phyloP scores from a whole-genome alignment of 352 stramenopile genomes.

The Phytophthora foliorum region DNA sequence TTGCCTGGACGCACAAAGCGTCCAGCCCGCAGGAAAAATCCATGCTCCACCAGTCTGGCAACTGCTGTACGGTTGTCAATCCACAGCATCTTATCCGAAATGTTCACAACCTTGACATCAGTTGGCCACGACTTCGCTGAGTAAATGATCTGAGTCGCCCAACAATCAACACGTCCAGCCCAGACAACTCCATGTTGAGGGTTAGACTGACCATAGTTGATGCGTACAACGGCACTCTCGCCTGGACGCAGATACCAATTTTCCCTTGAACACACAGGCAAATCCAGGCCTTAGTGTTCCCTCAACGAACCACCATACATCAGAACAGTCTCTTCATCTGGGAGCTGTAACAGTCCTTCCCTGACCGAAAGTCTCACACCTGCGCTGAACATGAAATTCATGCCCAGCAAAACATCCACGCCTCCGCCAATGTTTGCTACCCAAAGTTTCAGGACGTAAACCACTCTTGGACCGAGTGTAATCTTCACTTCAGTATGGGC shows the following conservation, averaged over 20 bases:
- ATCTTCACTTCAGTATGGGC: conserved; percentile 9
- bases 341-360: background rate
- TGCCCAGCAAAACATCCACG: background rate
- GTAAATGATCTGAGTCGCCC: background rate
- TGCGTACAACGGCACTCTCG: background rate
- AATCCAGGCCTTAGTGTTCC: too few species aligned
- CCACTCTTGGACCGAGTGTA: background rate
- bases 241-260: too few species aligned
- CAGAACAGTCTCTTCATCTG: too few species aligned
- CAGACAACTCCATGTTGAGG: background rate
- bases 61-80: background rate
- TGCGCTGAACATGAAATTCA: background rate
- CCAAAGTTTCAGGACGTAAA: background rate
- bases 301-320: too few species aligned
- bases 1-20: background rate
- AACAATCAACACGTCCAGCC: background rate
- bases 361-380: background rate
- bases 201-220: too few species aligned
- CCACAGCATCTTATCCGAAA: background rate
- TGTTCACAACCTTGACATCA: background rate
- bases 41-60: background rate
- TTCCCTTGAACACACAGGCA: background rate
- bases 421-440: background rate
- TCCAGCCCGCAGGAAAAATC: background rate
- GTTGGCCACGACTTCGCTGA: background rate